A percentile compares a stretch with the other conserved stretches of the same genome.
phyloP scores from a whole-genome alignment of 1,284 basidiomycete genomes.

The Fistulinella cinereoalba region DNA sequence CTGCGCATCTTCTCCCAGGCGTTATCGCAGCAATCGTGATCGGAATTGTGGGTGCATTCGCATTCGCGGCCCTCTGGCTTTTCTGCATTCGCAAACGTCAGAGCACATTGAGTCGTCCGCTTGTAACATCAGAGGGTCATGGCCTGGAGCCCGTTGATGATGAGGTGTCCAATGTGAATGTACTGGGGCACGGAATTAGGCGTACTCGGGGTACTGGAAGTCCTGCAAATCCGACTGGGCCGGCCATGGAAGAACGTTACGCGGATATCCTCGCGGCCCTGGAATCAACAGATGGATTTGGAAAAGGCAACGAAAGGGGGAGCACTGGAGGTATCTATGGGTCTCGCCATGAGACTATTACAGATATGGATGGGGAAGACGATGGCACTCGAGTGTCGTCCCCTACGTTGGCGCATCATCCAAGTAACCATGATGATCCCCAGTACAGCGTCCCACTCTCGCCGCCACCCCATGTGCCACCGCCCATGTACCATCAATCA shows the following conservation, averaged over 20 bases:
- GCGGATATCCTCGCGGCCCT: conserved; percentile 29
- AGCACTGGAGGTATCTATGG: conserved; percentile 32
- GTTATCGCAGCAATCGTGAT: conserved; percentile 24
- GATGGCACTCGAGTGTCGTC: conserved; percentile 20
- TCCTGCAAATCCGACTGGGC: neutral
- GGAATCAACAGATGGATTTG: conserved; percentile 13
- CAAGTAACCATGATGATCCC: conserved; percentile 11
- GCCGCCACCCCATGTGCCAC: conserved; percentile 20
- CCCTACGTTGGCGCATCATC: conserved; percentile 23
- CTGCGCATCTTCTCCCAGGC: conserved; percentile 22
- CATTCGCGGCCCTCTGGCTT: conserved; percentile 30
- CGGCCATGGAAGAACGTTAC: conserved; percentile 25
- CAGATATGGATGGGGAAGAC: conserved; percentile 9
- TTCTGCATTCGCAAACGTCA: conserved; percentile 33
- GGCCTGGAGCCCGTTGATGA: conserved; percentile 21
- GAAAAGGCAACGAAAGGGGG: conserved; percentile 16
- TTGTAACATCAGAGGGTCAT: conserved; percentile 7
- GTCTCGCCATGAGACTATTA: conserved; percentile 15
- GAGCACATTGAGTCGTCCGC: conserved; percentile 22
- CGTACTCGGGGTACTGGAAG: neutral
- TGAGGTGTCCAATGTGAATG: conserved; percentile 19
- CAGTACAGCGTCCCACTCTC: conserved; percentile 21
- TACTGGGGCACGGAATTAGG: conserved; percentile 4
- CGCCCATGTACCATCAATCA: conserved; percentile 4
- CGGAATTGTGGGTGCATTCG: conserved; percentile 26